A percentile compares a stretch with the other conserved stretches of the same genome.
These are phyloP conservation scores for Termitomyces sp. DNA, from an alignment of 1,284 basidiomycete genomes.

Conservation along the genomic window DNA sequence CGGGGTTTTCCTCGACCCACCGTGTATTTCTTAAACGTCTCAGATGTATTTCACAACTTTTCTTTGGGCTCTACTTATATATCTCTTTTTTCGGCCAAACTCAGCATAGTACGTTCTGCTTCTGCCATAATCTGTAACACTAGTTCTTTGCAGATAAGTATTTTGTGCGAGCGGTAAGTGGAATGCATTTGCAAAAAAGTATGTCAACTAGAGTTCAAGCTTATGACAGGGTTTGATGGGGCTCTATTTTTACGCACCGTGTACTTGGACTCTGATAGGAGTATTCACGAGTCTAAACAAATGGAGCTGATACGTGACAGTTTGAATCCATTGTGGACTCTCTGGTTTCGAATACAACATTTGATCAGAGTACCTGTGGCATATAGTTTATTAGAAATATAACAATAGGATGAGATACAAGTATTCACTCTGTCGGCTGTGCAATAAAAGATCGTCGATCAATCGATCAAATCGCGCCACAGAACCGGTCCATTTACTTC, in stretches of 20 bases:
- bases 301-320: too few species aligned
- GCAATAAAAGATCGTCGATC: too few species aligned
- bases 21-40: conserved; percentile 15
- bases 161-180: neutral
- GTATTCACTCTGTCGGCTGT: too few species aligned
- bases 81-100: too few species aligned
- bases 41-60: conserved; percentile 12
- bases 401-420: too few species aligned
- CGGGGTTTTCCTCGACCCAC: conserved; percentile 8
- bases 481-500: too few species aligned
- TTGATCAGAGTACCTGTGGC: too few species aligned
- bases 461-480: too few species aligned
- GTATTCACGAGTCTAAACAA: neutral
- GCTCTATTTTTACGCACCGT: neutral
- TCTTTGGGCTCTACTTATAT: neutral
- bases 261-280: neutral
- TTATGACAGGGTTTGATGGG: neutral
- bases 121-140: neutral
- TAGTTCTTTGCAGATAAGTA: neutral
- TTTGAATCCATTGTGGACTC: too few species aligned
- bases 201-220: neutral
- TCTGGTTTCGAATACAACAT: too few species aligned
- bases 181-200: neutral
- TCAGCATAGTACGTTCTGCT: neutral
- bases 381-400: too few species aligned